Evolutionary conservation across 331 rosid genomes (phyloP).

Genomic region (Erythrophleum ivorense): DNA sequence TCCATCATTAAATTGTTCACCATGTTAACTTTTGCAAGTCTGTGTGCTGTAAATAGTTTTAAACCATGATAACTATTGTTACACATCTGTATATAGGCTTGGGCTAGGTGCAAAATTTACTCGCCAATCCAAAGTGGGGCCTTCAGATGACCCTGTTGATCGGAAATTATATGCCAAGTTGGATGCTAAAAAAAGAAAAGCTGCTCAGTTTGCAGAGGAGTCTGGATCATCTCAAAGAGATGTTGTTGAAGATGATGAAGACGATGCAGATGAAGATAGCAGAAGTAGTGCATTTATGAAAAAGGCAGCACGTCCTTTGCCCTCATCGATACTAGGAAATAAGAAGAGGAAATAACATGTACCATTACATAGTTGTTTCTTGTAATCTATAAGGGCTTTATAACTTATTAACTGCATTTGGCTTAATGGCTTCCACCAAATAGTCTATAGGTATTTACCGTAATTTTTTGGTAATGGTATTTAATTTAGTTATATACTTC

Average conservation of each 20-base stretch:
- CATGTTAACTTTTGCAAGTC: constrained; percentile 1
- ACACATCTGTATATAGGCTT: constrained; percentile 61
- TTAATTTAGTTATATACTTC: background rate
- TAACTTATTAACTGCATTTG: background rate
- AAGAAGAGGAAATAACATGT: constrained; percentile 55
- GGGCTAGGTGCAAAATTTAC: constrained; percentile 67
- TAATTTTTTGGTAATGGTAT: background rate
- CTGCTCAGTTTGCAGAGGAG: constrained; percentile 14
- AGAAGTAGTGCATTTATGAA: constrained; percentile 68
- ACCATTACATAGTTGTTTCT: background rate
- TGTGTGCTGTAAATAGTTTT: background rate
- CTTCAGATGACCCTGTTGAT: constrained; percentile 56
- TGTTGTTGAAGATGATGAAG: constrained; percentile 42
- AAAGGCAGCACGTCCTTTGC: constrained; percentile 49
- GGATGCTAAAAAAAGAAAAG: constrained; percentile 47
- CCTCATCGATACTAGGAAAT: constrained; percentile 42
- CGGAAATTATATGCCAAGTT: constrained; percentile 50
- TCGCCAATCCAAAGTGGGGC: constrained; percentile 49
- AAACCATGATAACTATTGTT: background rate
- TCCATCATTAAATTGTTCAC: constrained; percentile 6
- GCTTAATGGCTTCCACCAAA: constrained; percentile 32
- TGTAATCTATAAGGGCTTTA: background rate
- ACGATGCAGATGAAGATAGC: constrained; percentile 59
- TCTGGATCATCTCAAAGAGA: constrained; percentile 2
- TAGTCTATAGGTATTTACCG: background rate